phyloP scores from a whole-genome alignment of 768 basidiomycete genomes.

The Clitopilus passeckerianus region DNA sequence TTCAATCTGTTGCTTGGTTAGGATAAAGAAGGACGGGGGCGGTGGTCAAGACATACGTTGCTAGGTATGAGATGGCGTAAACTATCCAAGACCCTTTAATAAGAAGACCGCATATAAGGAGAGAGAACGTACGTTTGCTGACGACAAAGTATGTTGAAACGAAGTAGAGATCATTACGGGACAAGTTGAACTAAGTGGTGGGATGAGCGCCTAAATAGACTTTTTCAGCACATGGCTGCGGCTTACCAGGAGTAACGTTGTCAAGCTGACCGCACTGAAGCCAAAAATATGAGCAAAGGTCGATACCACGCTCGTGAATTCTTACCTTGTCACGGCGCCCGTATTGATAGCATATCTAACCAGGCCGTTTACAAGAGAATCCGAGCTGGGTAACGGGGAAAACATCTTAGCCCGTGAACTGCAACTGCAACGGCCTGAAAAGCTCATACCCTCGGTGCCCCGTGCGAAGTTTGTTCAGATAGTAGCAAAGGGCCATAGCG shows the following conservation, averaged over 20 bases:
- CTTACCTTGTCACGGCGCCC: slow-evolving; percentile 55
- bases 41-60: slow-evolving; percentile 39
- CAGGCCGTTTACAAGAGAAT: slow-evolving; percentile 54
- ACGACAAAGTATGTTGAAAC: slow-evolving; percentile 58
- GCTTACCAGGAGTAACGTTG: slow-evolving; percentile 54
- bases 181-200: neutral
- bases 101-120: neutral
- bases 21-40: neutral
- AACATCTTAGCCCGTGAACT: neutral
- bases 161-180: slow-evolving; percentile 52
- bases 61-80: slow-evolving; percentile 60
- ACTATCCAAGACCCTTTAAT: slow-evolving; percentile 27
- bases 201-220: neutral
- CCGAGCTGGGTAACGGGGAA: slow-evolving; percentile 32
- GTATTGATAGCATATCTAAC: slow-evolving; percentile 63
- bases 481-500: slow-evolving; percentile 52
- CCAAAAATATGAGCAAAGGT: neutral
- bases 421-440: neutral
- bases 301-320: neutral
- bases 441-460: slow-evolving; percentile 41
- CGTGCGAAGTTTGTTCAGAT: slow-evolving; percentile 51
- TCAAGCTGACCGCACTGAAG: slow-evolving; percentile 36
- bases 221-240: neutral
- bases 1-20: slow-evolving; percentile 39
- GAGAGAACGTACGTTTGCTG: slow-evolving; percentile 50